Evolutionary conservation across 495 filamentous ascomycete species (phyloP).

Genomic region (Aspergillus panamensis): DNA sequence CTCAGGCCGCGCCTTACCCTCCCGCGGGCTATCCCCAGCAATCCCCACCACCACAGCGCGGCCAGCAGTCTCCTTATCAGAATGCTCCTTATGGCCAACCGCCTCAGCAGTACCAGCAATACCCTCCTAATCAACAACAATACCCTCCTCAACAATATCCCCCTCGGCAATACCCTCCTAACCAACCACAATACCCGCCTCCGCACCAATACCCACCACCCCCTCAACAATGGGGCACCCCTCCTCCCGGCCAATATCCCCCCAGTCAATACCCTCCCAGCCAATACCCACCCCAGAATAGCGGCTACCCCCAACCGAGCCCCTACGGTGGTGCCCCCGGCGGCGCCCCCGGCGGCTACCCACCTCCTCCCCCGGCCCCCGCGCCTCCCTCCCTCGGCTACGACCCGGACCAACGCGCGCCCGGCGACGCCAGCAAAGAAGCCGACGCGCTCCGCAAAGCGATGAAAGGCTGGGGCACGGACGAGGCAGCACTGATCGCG

Average conservation of each 20-base stretch:
- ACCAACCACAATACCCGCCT: constrained; percentile 4
- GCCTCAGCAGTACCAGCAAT: constrained; percentile 10
- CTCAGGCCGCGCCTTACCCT: neutral
- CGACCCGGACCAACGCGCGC: constrained; percentile 52
- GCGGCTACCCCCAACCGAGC: neutral
- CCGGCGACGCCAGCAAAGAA: constrained; percentile 54
- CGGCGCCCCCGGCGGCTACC: neutral
- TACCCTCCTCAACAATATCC: constrained; percentile 10
- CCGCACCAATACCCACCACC: constrained; percentile 7
- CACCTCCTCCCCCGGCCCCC: constrained; percentile 5
- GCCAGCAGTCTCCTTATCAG: neutral
- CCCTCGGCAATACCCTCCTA: constrained; percentile 4
- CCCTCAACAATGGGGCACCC: constrained; percentile 9
- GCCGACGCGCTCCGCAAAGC: constrained; percentile 64
- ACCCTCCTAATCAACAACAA: constrained; percentile 1
- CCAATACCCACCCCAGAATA: neutral
- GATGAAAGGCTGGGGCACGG: constrained; percentile 81
- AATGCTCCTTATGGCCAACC: neutral
- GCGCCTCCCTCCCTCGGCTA: constrained; percentile 53
- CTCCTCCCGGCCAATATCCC: constrained; percentile 9
- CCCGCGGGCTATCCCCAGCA: constrained; percentile 2
- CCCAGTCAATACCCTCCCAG: neutral
- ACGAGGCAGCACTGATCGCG: constrained; percentile 65
- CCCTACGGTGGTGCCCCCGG: constrained; percentile 12
- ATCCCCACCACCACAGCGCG: neutral